These are phyloP conservation scores for Fusarium pilosicola DNA, from an alignment of 2,329 filamentous ascomycete species.

Conservation along the genomic window DNA sequence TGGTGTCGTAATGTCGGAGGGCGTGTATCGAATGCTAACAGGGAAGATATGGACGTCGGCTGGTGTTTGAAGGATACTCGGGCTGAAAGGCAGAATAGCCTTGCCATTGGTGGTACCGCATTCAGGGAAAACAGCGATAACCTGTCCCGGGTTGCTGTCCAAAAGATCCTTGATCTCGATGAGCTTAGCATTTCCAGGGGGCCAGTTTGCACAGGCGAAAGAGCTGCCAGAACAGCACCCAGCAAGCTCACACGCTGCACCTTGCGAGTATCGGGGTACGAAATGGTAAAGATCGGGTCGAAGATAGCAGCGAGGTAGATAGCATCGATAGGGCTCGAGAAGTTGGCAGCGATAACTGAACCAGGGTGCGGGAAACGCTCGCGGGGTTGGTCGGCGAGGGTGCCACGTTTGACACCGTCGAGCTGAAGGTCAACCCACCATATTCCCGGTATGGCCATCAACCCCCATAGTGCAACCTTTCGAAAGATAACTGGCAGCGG, in stretches of 20 bases:
- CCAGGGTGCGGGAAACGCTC: conserved; percentile 81
- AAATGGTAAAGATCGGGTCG: conserved; percentile 91
- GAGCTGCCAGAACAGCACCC: conserved; percentile 77
- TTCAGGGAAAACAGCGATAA: conserved; percentile 91
- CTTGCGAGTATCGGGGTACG: conserved; percentile 77
- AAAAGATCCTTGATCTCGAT: conserved; percentile 73
- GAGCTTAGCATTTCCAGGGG: conserved; percentile 60
- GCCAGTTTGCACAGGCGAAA: conserved; percentile 65
- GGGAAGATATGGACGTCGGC: conserved; percentile 83
- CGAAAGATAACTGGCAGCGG: conserved; percentile 72
- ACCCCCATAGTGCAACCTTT: conserved; percentile 87
- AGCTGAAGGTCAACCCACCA: conserved; percentile 99
- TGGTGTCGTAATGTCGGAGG: conserved; percentile 89
- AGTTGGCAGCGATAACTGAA: conserved; percentile 87
- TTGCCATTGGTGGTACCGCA: conserved; percentile 94
- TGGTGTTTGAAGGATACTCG: conserved; percentile 75
- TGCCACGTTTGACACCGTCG: conserved; percentile 94
- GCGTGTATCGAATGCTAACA: conserved; percentile 87
- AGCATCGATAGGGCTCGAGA: conserved; percentile 91
- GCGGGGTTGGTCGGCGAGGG: conserved; percentile 77
- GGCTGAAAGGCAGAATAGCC: conserved; percentile 85
- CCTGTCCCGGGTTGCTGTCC: conserved; percentile 73
- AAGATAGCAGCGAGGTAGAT: conserved; percentile 96
- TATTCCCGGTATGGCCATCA: conserved; percentile 89
- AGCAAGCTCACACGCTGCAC: conserved; percentile 83